These are phyloP conservation scores for Carallia pectinifolia DNA, from an alignment of 345 rosid genomes.

Conservation along the genomic window DNA sequence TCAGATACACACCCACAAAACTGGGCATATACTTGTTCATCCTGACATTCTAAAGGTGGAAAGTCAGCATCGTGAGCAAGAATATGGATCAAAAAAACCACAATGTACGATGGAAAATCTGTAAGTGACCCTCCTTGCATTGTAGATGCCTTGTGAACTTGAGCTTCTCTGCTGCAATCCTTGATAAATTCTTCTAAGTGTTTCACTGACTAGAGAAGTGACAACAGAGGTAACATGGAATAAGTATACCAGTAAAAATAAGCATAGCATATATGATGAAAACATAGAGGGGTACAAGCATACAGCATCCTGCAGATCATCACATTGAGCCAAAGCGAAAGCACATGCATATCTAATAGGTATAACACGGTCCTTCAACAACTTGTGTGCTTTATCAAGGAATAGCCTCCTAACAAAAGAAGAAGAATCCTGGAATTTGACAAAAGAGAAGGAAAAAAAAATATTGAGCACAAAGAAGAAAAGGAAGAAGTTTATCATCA, in stretches of 20 bases:
- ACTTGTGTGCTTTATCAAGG: conserved; percentile 61
- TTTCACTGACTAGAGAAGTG: conserved; percentile 49
- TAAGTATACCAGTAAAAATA: conserved; percentile 2
- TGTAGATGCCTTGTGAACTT: conserved; percentile 39
- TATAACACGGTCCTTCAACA: conserved; percentile 54
- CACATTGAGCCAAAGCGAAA: conserved; percentile 58
- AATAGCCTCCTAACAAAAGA: conserved; percentile 50
- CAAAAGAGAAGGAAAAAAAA: background rate
- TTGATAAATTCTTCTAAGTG: conserved; percentile 71
- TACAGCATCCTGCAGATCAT: conserved; percentile 62
- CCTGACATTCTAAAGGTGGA: conserved; percentile 66
- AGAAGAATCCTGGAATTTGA: conserved; percentile 60
- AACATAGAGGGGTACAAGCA: conserved; percentile 18
- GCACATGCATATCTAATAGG: conserved; percentile 88
- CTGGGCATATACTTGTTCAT: conserved; percentile 56
- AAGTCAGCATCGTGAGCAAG: conserved; percentile 72
- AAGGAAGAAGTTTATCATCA: background rate
- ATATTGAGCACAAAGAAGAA: background rate
- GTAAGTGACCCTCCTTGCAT: conserved; percentile 46
- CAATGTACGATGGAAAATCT: conserved; percentile 66
- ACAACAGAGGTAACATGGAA: conserved; percentile 24
- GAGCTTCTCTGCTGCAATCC: conserved; percentile 50
- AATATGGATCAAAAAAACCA: conserved; percentile 76
- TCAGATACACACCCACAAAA: conserved; percentile 56
- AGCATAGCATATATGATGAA: background rate